phyloP scores from a whole-genome alignment of 1,284 basidiomycete species.

The Boletus hoseneyae region DNA sequence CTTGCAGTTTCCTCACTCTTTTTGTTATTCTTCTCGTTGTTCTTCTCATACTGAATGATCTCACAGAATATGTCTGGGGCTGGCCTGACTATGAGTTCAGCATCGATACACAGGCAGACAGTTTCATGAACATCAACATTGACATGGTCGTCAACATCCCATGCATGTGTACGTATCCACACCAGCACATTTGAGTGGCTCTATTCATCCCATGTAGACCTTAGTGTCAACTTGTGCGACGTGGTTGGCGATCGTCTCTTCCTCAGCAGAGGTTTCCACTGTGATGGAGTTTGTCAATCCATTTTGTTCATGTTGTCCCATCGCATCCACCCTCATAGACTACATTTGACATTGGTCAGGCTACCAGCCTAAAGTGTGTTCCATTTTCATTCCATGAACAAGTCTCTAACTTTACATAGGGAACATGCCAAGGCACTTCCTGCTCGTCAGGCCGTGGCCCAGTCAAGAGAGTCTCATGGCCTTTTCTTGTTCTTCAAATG shows the following conservation, averaged over 20 bases:
- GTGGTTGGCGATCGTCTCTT: constrained; percentile 89
- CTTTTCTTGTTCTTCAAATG: constrained; percentile 56
- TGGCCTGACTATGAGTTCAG: constrained; percentile 86
- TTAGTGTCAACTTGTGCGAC: constrained; percentile 89
- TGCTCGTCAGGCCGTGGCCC: constrained; percentile 63
- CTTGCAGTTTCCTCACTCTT: constrained; percentile 86
- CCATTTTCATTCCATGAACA: not conserved
- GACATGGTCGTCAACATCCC: constrained; percentile 92
- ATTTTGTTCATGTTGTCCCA: not conserved
- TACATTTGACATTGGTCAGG: constrained; percentile 81
- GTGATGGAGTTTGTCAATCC: constrained; percentile 70
- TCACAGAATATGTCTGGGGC: constrained; percentile 89
- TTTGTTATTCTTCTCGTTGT: constrained; percentile 72
- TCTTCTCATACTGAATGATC: constrained; percentile 79
- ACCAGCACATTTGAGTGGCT: no score
- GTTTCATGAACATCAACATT: constrained; percentile 79
- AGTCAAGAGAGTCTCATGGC: constrained; percentile 69
- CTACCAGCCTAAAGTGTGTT: constrained; percentile 64
- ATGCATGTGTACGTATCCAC: constrained; percentile 71
- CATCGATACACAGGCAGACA: constrained; percentile 64
- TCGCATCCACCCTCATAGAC: constrained; percentile 46
- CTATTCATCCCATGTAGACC: constrained; percentile 41
- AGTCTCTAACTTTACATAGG: constrained; percentile 28
- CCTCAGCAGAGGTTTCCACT: constrained; percentile 78
- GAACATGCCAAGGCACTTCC: constrained; percentile 64